Evolutionary conservation across 192 early-diverging fungal genomes (phyloP).

Genomic region (Coemansia sp.): DNA sequence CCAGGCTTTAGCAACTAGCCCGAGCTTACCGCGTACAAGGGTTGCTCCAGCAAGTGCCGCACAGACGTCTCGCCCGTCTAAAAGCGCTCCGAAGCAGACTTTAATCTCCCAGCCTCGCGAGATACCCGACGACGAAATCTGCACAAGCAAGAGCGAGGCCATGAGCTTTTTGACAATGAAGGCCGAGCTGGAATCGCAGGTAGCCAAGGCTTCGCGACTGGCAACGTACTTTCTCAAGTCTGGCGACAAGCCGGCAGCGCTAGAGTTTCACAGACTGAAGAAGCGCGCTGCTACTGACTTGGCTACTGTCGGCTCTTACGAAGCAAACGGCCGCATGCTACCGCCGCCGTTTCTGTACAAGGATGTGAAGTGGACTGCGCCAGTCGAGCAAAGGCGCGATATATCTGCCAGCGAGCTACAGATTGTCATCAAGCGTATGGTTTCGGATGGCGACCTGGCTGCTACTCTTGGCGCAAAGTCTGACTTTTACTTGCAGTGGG

Average conservation of each 20-base stretch:
- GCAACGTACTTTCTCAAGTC: conserved; percentile 28
- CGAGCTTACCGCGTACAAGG: background rate
- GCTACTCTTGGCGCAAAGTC: conserved; percentile 31
- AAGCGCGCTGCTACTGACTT: conserved; percentile 39
- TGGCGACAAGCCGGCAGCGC: conserved; percentile 36
- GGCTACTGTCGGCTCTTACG: conserved; percentile 21
- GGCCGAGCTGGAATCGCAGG: conserved; percentile 19
- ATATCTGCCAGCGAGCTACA: conserved; percentile 43
- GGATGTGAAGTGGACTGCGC: conserved; percentile 33
- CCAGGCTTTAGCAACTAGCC: background rate
- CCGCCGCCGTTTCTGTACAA: conserved; percentile 37
- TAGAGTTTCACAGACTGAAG: conserved; percentile 42
- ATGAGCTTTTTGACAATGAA: conserved; percentile 29
- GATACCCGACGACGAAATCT: background rate
- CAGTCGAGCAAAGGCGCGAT: conserved; percentile 41
- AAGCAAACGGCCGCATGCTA: conserved; percentile 20
- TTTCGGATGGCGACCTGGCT: conserved; percentile 41
- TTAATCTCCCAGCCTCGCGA: background rate
- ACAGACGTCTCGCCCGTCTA: background rate
- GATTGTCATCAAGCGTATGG: conserved; percentile 27
- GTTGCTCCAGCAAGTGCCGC: background rate
- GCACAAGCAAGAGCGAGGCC: background rate
- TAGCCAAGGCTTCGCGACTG: conserved; percentile 23
- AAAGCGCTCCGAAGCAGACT: background rate
- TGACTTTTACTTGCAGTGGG: conserved; percentile 49